These are phyloP conservation scores for Stereum hirsutum DNA, from an alignment of 1,284 basidiomycete species.

Conservation along the genomic window DNA sequence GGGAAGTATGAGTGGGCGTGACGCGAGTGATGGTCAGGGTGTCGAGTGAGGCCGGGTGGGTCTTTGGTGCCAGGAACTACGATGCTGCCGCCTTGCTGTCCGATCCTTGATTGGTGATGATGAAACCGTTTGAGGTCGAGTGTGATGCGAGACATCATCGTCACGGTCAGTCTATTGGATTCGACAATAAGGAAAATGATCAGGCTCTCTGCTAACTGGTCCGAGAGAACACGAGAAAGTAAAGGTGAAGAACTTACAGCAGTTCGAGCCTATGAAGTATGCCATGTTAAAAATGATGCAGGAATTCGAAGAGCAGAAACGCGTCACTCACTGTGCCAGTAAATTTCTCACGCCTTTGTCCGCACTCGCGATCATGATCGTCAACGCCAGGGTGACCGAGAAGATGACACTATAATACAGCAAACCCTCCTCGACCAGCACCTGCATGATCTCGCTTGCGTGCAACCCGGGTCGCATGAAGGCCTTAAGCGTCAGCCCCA, in stretches of 20 bases:
- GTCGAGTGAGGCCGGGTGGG: background rate
- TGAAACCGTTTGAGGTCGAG: slow-evolving; percentile 27
- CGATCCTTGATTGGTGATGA: no score
- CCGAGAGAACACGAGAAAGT: background rate
- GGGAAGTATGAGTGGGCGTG: background rate
- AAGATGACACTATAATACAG: slow-evolving; percentile 49
- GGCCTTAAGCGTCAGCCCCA: slow-evolving; percentile 34
- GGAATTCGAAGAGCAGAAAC: background rate
- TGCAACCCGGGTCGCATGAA: slow-evolving; percentile 31
- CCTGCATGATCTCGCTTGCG: slow-evolving; percentile 31
- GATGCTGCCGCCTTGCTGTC: background rate
- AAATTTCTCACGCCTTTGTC: slow-evolving; percentile 37
- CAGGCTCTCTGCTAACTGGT: slow-evolving; percentile 15
- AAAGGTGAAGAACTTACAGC: slow-evolving; percentile 27
- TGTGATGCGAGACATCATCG: slow-evolving; percentile 47
- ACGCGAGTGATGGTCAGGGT: background rate
- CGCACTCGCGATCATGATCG: slow-evolving; percentile 40
- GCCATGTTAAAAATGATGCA: background rate
- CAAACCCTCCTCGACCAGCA: slow-evolving; percentile 43
- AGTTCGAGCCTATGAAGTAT: slow-evolving; percentile 31
- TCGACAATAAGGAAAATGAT: slow-evolving; percentile 2
- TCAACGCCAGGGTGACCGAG: slow-evolving; percentile 37
- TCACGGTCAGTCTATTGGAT: slow-evolving; percentile 22
- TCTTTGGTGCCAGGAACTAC: background rate
- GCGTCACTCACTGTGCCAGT: slow-evolving; percentile 43